A percentile compares a stretch with the other conserved stretches of the same genome.
Conservation (phyloP, 2,329 filamentous ascomycete species). For the Zopfia rhizophila region DNA sequence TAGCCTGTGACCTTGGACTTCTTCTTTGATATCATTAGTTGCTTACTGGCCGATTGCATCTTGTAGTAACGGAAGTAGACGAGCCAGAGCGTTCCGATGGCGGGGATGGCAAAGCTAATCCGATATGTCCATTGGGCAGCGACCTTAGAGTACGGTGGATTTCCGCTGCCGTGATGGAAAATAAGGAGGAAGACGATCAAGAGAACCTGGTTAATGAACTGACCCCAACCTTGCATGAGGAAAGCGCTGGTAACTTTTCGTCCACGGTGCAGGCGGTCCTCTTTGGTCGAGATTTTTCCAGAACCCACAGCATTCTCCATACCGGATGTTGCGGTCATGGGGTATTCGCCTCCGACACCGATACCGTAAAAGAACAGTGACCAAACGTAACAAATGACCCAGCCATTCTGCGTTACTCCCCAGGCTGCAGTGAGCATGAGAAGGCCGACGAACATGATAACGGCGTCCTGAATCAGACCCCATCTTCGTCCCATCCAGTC, state of each 20-base stretch:
- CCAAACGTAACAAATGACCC: slow-evolving; percentile 98
- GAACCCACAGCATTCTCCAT: slow-evolving; percentile 91
- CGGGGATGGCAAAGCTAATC: slow-evolving; percentile 89
- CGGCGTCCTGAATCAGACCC: slow-evolving; percentile 94
- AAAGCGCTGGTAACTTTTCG: slow-evolving; percentile 96
- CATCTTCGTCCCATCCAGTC: slow-evolving; percentile 89
- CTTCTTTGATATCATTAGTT: slow-evolving; percentile 84
- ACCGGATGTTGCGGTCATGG: slow-evolving; percentile 94
- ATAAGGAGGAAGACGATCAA: slow-evolving; percentile 87
- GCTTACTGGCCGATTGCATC: slow-evolving; percentile 88
- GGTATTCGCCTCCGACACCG: slow-evolving; percentile 85
- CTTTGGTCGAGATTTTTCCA: slow-evolving; percentile 87
- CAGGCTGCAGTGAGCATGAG: slow-evolving; percentile 91
- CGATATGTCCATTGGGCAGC: slow-evolving; percentile 91
- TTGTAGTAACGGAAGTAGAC: slow-evolving; percentile 96
- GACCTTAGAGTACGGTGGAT: slow-evolving; percentile 80
- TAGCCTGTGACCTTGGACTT: slow-evolving; percentile 90
- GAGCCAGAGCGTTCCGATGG: slow-evolving; percentile 90
- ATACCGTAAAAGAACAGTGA: slow-evolving; percentile 90
- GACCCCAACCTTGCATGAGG: slow-evolving; percentile 98
- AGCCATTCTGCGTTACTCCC: slow-evolving; percentile 87
- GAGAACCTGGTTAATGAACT: slow-evolving; percentile 91
- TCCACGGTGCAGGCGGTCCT: slow-evolving; percentile 94
- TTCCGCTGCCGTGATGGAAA: slow-evolving; percentile 83
- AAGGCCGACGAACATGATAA: slow-evolving; percentile 93